Evolutionary conservation across 768 basidiomycete genomes (phyloP), one percentile per base, ranked within the genome.

Genomic region (Xanthoconium purpureum): DNA sequence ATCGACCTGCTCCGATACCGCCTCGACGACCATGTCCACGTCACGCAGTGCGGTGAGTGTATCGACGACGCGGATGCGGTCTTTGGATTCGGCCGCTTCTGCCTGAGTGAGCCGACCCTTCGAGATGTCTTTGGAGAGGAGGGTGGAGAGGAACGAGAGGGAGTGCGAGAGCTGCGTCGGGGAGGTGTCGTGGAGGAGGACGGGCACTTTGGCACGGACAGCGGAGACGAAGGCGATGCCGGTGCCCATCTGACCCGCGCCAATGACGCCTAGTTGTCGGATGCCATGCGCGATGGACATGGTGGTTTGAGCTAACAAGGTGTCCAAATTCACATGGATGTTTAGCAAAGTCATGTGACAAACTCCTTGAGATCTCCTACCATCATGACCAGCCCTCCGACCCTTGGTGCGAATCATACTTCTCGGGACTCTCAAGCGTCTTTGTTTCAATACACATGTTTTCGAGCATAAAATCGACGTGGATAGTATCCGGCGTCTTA

Each of bases 21-120:
- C 96, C 87, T 98, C 95, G 47, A 98, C 78, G 43, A 93, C 90
- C 83, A 98, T 87, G 66, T 96, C 94, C 9, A 85, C 89, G 66
- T 94, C 94, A 47, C 85, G 77, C 61, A 93, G 64, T 3, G 78
- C 84, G 43, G 77, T 74, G 24, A 91, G 61, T 3, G 80, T 82
- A n/a, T 79, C 77, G 5, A 91, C 81, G 11, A 86, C 76, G 10
- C 68, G 76, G 24, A 98, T 75, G 44, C 89, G 78, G 18, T 80
- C 84, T 52, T 82, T 75, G 1, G 90, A 88, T 50, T 88, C 89
- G 44, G 87, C 85, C 0, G 91, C 89, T 11, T 90, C 83, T 32
- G 83, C 80, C 35, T 77, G 71, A 1, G 83, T 79, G 11, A 97
- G 75, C 42, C 85, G 82, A 5, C 89, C 91, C 73, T 97, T 98